phyloP scores from a whole-genome alignment of 257 asterid species.

The Nicotiana undulata region DNA sequence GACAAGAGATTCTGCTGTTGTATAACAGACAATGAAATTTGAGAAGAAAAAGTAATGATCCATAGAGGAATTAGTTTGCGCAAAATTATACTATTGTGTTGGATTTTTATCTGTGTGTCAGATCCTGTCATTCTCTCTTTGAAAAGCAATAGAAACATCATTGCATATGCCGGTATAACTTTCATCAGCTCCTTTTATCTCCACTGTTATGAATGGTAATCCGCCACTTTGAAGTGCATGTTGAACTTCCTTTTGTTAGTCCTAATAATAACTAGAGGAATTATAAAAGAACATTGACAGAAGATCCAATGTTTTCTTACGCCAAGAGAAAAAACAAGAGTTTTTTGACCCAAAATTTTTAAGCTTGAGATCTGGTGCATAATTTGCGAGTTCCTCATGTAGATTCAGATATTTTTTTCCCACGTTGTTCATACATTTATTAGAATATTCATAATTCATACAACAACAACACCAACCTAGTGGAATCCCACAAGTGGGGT shows the following conservation, averaged over 20 bases:
- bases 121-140: background rate
- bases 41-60: background rate
- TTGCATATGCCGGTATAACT: background rate
- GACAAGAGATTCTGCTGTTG: background rate
- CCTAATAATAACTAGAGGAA: background rate
- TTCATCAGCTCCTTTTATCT: background rate
- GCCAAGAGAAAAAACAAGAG: background rate
- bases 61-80: background rate
- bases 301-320: background rate
- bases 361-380: background rate
- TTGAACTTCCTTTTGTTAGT: background rate
- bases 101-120: background rate
- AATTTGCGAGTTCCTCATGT: background rate
- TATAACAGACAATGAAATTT: background rate
- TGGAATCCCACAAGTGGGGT: too few relatives aligned
- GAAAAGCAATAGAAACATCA: conserved; percentile 1
- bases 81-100: background rate
- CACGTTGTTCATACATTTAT: background rate
- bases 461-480: too few relatives aligned
- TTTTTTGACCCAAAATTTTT: background rate
- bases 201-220: background rate
- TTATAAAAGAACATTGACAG: background rate
- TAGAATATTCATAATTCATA: too few relatives aligned
- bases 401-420: background rate
- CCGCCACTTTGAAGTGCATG: background rate